phyloP scores from a whole-genome alignment of 345 rosid genomes.

The Isatis tinctoria region DNA sequence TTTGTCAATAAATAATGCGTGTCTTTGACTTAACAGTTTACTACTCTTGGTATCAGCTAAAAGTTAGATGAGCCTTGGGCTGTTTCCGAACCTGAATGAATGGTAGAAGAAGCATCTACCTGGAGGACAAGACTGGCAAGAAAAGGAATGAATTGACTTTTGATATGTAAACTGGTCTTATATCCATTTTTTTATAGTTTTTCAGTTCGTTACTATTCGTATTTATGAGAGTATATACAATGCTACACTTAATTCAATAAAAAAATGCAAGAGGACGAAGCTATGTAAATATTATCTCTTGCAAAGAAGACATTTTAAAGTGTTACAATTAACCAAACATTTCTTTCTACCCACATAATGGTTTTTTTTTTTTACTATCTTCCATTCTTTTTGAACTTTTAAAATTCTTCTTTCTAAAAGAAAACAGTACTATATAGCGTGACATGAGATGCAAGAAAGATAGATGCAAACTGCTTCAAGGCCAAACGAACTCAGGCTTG shows the following conservation, averaged over 20 bases:
- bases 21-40: no score
- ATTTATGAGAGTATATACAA: no score
- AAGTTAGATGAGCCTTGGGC: no score
- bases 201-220: no score
- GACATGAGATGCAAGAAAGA: background rate
- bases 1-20: no score
- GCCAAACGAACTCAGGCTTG: conserved; percentile 49
- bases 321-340: conserved; percentile 4
- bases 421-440: background rate
- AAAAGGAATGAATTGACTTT: no score
- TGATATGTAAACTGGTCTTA: no score
- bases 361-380: conserved; percentile 18
- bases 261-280: background rate
- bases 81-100: no score
- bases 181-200: no score
- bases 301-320: conserved; percentile 4
- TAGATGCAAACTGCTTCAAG: conserved; percentile 23
- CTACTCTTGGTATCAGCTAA: no score
- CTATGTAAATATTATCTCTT: background rate
- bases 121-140: no score
- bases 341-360: background rate
- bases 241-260: background rate
- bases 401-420: conserved; percentile 8
- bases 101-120: no score
- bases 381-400: background rate